Evolutionary conservation across 257 asterid genomes (phyloP), one percentile per base, ranked within the genome.

Genomic region (Fraxinus pennsylvanica): DNA sequence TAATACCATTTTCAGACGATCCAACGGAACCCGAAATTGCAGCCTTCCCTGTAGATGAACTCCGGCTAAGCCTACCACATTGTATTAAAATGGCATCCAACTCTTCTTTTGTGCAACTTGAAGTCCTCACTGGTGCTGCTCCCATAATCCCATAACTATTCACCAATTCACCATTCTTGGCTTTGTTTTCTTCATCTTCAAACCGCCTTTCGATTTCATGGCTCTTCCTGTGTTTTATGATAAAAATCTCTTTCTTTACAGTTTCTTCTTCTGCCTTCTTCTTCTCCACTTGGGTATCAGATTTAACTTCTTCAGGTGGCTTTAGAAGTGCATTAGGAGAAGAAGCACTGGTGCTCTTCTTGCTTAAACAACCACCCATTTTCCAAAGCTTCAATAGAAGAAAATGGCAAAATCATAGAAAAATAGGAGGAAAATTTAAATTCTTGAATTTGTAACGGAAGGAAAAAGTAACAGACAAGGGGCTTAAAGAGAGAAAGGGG

Each of bases 361-460:
- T 96, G 90, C 99, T 96, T 54, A 91, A 90, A 85, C 99, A 96
- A 80, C 85, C 80, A 25, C 99, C 99, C 99, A 96, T 96, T 85
- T 79, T 80, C 5, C 61, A 13, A 78, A 50, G 57, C 57, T 72
- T 57, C 10, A 52, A 69, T 13, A 74, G 77, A 72, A 81, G 52
- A 50, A 68, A 9, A n/a, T 67, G 81, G 61, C 39, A 82, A 82
- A 76, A 7, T 69, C 39, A 35, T 13, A 74, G 36, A 29, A 30
- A 32, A 69, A 75, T 52, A 63, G 35, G 4, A 75, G 4, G 27
- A 78, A 80, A 59, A 25, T 66, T 74, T 9, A 65, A 41, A 41
- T 5, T 75, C 57, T 68, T 66, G 39, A 74, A 50, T 67, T 52
- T 68, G 82, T 10, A 81, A 75, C 69, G 83, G 17, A 33, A 74